Evolutionary conservation across 2,329 filamentous ascomycete genomes (phyloP).

Genomic region (Clonostachys chloroleuca): DNA sequence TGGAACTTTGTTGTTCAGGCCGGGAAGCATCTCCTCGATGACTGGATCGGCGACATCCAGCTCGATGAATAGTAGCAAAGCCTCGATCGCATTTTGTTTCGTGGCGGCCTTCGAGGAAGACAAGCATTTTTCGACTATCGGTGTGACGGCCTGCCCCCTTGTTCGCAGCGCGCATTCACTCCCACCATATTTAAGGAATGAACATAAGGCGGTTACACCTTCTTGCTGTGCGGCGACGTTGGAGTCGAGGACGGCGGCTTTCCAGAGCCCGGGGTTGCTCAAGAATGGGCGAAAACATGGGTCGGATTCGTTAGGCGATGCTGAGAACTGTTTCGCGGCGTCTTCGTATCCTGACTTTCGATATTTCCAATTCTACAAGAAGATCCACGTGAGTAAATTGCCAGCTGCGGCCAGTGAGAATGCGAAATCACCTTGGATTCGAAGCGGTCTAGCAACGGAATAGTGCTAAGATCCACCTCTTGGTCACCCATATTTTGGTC

Average conservation of each 20-base stretch:
- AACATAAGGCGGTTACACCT: slow-evolving; percentile 79
- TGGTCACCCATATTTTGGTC: slow-evolving; percentile 64
- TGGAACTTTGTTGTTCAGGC: slow-evolving; percentile 81
- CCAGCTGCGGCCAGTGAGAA: background rate
- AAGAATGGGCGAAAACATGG: slow-evolving; percentile 84
- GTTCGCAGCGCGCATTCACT: slow-evolving; percentile 75
- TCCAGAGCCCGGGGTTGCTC: slow-evolving; percentile 83
- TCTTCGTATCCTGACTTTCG: slow-evolving; percentile 94
- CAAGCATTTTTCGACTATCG: slow-evolving; percentile 88
- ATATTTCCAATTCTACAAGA: slow-evolving; percentile 81
- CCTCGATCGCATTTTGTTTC: slow-evolving; percentile 83
- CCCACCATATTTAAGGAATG: slow-evolving; percentile 89
- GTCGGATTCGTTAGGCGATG: slow-evolving; percentile 79
- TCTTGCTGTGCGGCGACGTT: slow-evolving; percentile 98
- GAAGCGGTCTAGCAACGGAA: slow-evolving; percentile 77
- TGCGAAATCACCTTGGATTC: slow-evolving; percentile 64
- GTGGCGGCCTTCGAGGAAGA: slow-evolving; percentile 82
- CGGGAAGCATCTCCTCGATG: slow-evolving; percentile 84
- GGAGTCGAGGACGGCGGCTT: slow-evolving; percentile 85
- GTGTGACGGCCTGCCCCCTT: slow-evolving; percentile 66
- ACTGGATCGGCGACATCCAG: slow-evolving; percentile 81
- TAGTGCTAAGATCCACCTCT: slow-evolving; percentile 77
- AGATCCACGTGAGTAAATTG: too few relatives aligned
- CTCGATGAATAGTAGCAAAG: slow-evolving; percentile 83
- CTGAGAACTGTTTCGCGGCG: slow-evolving; percentile 79